Evolutionary conservation across 2,329 filamentous ascomycete species (phyloP).

Genomic region (Alternaria brassicae): DNA sequence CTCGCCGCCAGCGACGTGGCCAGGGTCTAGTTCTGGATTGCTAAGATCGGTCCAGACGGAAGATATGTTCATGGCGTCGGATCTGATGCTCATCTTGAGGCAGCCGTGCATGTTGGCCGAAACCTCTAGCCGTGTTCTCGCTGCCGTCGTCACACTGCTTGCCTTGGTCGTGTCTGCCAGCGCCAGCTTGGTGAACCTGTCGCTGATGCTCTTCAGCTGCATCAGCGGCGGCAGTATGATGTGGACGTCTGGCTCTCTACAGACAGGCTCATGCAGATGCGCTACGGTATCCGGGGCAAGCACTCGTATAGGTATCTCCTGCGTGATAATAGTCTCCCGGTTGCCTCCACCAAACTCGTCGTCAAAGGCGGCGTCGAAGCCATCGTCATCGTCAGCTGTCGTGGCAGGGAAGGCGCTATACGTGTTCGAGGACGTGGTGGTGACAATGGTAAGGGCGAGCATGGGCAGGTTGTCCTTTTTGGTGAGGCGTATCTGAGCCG

Average conservation of each 20-base stretch:
- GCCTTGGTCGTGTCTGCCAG: constrained; percentile 46
- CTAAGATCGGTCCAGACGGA: constrained; percentile 85
- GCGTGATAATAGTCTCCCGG: constrained; percentile 89
- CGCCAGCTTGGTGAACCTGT: constrained; percentile 88
- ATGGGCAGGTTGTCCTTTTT: constrained; percentile 90
- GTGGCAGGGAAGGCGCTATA: constrained; percentile 46
- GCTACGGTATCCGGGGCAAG: constrained; percentile 84
- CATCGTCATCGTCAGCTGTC: constrained; percentile 33
- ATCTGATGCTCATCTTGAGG: constrained; percentile 78
- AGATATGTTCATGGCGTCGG: constrained; percentile 83
- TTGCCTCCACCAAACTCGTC: constrained; percentile 59
- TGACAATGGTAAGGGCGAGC: constrained; percentile 87
- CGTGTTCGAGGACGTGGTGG: constrained; percentile 65
- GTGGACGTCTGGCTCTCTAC: constrained; percentile 90
- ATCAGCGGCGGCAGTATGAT: constrained; percentile 86
- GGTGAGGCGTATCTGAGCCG: constrained; percentile 85
- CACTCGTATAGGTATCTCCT: constrained; percentile 94
- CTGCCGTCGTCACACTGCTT: constrained; percentile 41
- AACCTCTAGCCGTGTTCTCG: constrained; percentile 72
- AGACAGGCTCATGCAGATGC: constrained; percentile 89
- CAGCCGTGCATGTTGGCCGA: constrained; percentile 95
- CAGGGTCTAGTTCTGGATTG: constrained; percentile 86
- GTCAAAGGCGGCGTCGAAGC: constrained; percentile 36
- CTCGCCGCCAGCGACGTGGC: constrained; percentile 71
- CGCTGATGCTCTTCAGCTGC: constrained; percentile 91